Percentiles rank a stretch among this genome's conserved stretches.
phyloP scores from a whole-genome alignment of 441 rosid genomes.

The Pelargonium citronellum region DNA sequence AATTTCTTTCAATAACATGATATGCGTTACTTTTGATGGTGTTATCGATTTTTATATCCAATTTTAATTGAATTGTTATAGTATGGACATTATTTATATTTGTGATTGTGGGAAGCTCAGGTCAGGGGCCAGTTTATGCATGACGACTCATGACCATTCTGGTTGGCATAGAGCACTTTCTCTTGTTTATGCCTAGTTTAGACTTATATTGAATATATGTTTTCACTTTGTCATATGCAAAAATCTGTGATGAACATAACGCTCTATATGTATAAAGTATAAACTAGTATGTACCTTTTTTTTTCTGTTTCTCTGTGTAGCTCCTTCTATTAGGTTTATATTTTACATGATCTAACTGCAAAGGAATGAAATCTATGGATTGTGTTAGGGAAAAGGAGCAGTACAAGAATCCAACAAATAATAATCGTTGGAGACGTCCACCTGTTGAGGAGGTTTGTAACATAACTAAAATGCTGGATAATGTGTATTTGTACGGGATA shows the following conservation, averaged over 20 bases:
- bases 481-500: not conserved
- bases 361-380: constrained; percentile 17
- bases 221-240: not conserved
- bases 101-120: too few species aligned
- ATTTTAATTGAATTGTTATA: too few species aligned
- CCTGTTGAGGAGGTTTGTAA: constrained; percentile 74
- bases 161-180: not conserved
- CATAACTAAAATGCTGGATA: constrained; percentile 2
- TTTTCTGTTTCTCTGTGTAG: not conserved
- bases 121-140: too few species aligned
- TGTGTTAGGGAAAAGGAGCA: constrained; percentile 71
- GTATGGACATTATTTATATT: too few species aligned
- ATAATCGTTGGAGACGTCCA: constrained; percentile 59
- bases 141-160: too few species aligned
- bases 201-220: not conserved
- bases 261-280: not conserved
- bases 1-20: too few species aligned
- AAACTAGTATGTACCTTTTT: not conserved
- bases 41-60: too few species aligned
- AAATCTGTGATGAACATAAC: not conserved
- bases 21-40: too few species aligned
- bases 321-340: not conserved
- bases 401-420: constrained; percentile 58
- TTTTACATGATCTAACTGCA: constrained; percentile 12
- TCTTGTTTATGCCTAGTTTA: not conserved